Base-by-base conservation (phyloP, 169 alveolate genomes). In the Theileria sp. region DNA sequence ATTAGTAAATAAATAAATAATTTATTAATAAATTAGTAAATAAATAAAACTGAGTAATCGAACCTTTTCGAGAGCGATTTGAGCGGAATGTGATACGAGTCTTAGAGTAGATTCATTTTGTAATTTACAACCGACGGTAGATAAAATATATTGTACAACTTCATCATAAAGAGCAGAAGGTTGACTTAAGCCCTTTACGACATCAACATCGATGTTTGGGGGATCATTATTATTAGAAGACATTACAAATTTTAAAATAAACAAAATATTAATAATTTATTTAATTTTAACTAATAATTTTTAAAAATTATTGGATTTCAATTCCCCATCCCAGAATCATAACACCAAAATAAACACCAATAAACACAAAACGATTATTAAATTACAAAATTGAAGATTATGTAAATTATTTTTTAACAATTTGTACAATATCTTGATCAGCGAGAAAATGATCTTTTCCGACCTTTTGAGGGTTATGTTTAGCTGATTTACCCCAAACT, bases 401-500 rank as follows among this genome's bases (percentile, higher is more conserved):
- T 25, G 26, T 38, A 30, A 25, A 58, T 36, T 69, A 93, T 84
- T 93, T 92, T 69, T 94, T 94, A 30, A 94, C 94, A 38, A 94
- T 92, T 72, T 94, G 97, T 9, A 94, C 95, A 23, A 94, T 93
- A 76, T 94, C 97, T 79, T 94, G 96, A 86, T 94, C 97, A 34
- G 92, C 88, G 60, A 94, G 69, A 21, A 93, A 96, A 84, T 97
- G 99, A 54, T 97, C 98, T 81, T 95, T 96, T 32, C 99, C 99
- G 30, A 94, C 97, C 87, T 92, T 95, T 86, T 97, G 97, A 25
- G 99, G 99, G 88, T 94, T 95, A 83, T 97, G 98, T 87, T 97
- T 97, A 13, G 95, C 99, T 36, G 98, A 94, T 64, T 91, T 92
- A 4, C 99, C 99, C 99, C 99, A 98, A 26, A 98, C 99, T 73